Percentiles rank a stretch among this genome's conserved stretches.
These are phyloP conservation scores for Clavulina sp. DNA, from an alignment of 768 basidiomycete genomes.

Conservation along the genomic window DNA sequence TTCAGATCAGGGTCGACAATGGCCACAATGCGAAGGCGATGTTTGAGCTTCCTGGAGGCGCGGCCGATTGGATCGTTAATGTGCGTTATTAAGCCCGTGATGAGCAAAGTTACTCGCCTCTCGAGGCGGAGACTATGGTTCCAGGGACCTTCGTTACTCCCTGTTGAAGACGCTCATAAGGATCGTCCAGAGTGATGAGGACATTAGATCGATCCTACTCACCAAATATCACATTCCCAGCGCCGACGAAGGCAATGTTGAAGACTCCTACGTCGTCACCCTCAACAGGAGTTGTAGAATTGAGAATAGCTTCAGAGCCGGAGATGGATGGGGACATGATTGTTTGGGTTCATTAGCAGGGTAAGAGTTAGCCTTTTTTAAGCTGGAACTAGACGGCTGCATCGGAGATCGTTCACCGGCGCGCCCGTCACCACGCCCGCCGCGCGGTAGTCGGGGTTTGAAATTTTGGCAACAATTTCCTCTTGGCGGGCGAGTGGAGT, in stretches of 20 bases:
- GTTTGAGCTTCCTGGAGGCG: conserved; percentile 68
- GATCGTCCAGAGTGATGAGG: background rate
- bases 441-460: too few species aligned
- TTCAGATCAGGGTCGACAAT: conserved; percentile 81
- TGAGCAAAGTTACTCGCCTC: conserved; percentile 39
- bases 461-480: too few species aligned
- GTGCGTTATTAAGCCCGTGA: background rate
- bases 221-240: conserved; percentile 98
- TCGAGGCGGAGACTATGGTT: conserved; percentile 84
- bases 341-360: too few species aligned
- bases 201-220: conserved; percentile 10
- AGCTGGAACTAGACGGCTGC: too few species aligned
- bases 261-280: too few species aligned
- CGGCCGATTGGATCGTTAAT: background rate
- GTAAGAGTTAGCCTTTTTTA: too few species aligned
- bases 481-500: too few species aligned
- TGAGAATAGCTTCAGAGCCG: too few species aligned
- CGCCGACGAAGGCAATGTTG: conserved; percentile 89
- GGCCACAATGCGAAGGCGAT: conserved; percentile 87
- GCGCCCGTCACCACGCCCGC: too few species aligned
- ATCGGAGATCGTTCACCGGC: too few species aligned
- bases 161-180: conserved; percentile 23
- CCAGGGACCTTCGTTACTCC: conserved; percentile 80
- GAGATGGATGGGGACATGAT: too few species aligned
- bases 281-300: too few species aligned